Conservation (phyloP, 2,329 filamentous ascomycete species). For the Colletotrichum godetiae region DNA sequence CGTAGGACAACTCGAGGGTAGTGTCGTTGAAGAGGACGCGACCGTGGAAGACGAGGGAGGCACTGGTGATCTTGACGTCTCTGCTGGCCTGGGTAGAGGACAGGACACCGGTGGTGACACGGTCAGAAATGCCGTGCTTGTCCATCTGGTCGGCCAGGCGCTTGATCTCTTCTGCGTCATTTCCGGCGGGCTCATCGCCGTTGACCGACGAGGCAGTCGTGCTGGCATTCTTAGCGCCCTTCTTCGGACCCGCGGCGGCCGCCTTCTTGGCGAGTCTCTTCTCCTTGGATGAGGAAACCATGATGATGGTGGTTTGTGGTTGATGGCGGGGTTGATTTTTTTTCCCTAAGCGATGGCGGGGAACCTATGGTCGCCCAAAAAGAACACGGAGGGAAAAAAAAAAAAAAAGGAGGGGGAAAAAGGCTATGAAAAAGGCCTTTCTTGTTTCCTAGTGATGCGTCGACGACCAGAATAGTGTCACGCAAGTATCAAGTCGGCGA, state of each 20-base stretch:
- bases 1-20: slow-evolving; percentile 91
- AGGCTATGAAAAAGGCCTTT: background rate
- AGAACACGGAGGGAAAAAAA: background rate
- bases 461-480: slow-evolving; percentile 23
- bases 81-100: slow-evolving; percentile 85
- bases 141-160: slow-evolving; percentile 94
- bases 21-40: slow-evolving; percentile 95
- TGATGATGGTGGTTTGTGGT: slow-evolving; percentile 52
- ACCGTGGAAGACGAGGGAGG: slow-evolving; percentile 96
- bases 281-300: slow-evolving; percentile 75
- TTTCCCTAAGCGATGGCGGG: slow-evolving; percentile 35
- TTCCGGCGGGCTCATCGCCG: slow-evolving; percentile 78
- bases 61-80: slow-evolving; percentile 97
- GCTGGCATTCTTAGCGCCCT: slow-evolving; percentile 66
- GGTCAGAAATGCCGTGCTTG: slow-evolving; percentile 94
- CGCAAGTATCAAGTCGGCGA: slow-evolving; percentile 31
- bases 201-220: slow-evolving; percentile 71
- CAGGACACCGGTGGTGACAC: slow-evolving; percentile 97
- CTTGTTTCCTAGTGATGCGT: slow-evolving; percentile 4
- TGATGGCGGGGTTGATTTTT: slow-evolving; percentile 31
- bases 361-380: slow-evolving; percentile 29
- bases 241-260: slow-evolving; percentile 79
- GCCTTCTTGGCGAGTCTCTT: slow-evolving; percentile 79
- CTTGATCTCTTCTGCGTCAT: slow-evolving; percentile 84
- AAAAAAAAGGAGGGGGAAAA: slow-evolving; percentile 7